Percentiles rank a stretch among this genome's conserved stretches.
Conservation (phyloP, 2,329 filamentous ascomycete genomes). For the Cladophialophora psammophila region DNA sequence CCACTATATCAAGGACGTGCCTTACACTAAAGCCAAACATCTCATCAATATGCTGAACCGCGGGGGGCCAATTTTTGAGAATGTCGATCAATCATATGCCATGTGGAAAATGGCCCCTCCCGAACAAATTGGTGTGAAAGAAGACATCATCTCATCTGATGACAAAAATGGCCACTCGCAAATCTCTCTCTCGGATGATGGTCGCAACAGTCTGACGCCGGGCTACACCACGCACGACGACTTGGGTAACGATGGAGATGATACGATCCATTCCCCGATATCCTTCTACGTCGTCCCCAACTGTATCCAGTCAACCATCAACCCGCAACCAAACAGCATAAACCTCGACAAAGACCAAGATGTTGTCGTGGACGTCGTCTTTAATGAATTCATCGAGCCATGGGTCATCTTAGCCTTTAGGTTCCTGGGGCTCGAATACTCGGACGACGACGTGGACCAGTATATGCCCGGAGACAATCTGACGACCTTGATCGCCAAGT, state of each 20-base stretch:
- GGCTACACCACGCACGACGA: slow-evolving; percentile 94
- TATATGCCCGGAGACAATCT: slow-evolving; percentile 63
- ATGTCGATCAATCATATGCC: slow-evolving; percentile 47
- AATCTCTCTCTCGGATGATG: slow-evolving; percentile 41
- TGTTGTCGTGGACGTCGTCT: slow-evolving; percentile 83
- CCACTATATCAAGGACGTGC: slow-evolving; percentile 78
- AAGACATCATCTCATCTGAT: slow-evolving; percentile 23
- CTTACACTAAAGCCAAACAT: slow-evolving; percentile 75
- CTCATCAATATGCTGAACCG: slow-evolving; percentile 68
- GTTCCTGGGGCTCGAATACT: slow-evolving; percentile 61
- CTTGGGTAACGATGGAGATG: slow-evolving; percentile 82
- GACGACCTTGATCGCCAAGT: slow-evolving; percentile 65
- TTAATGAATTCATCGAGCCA: slow-evolving; percentile 87
- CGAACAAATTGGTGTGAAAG: slow-evolving; percentile 48
- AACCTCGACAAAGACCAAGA: slow-evolving; percentile 43
- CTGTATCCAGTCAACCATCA: slow-evolving; percentile 74
- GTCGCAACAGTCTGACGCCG: slow-evolving; percentile 56
- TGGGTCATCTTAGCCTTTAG: slow-evolving; percentile 80
- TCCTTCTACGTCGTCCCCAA: slow-evolving; percentile 82
- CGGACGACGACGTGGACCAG: slow-evolving; percentile 57
- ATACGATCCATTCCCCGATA: slow-evolving; percentile 80
- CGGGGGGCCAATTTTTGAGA: slow-evolving; percentile 59
- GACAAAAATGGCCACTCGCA: slow-evolving; percentile 37
- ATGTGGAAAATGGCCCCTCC: slow-evolving; percentile 51
- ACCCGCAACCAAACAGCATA: slow-evolving; percentile 47